Evolutionary conservation across 1,139 yeast species (phyloP), one percentile per base, ranked within the genome.

Genomic region (Williopsis jadinii): DNA sequence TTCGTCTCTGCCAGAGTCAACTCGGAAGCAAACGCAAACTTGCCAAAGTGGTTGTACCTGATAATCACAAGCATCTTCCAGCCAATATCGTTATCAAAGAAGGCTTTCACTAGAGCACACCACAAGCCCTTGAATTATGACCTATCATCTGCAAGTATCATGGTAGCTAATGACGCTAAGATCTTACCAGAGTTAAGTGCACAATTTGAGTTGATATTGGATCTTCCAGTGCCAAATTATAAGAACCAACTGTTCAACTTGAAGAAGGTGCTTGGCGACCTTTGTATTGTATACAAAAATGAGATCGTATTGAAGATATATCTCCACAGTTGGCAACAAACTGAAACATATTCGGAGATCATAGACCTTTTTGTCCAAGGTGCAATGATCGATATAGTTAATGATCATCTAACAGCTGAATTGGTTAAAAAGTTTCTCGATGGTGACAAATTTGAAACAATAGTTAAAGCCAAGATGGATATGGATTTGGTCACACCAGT

Each of bases 401-500:
- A 44, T 14, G 41, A 35, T n/a, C 33, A 14, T 2, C 14, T 42
- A 12, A 30, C 32, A 10, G 19, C 45, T 11, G 35, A 40, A 9
- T 32, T 43, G 36, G 8, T 43, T 9, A 8, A 5, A 32, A 37
- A 15, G 14, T 46, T 30, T 11, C n/a, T 51, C 12, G 13, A 26
- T 5, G 48, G 47, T 3, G 39, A 47, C 9, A 33, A 24, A n/a
- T 10, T 52, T 12, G 42, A 43, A 11, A 31, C 52, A 3, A 1
- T 40, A 8, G 46, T 44, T 28, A 40, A 38, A 11, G 24, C 52
- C 2, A 30, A 41, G 24, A 14, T 53, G 12, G 60, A 60, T 40
- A 36, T 58, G 8, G 43, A 44, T 28, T 28, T 64, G 4, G 48
- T 44, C 10, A 55, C 63, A 3, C 59, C 63, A 1, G 42, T 64